Evolutionary conservation across 2,329 filamentous ascomycete genomes (phyloP).

Genomic region (Cytospora chrysosperma): DNA sequence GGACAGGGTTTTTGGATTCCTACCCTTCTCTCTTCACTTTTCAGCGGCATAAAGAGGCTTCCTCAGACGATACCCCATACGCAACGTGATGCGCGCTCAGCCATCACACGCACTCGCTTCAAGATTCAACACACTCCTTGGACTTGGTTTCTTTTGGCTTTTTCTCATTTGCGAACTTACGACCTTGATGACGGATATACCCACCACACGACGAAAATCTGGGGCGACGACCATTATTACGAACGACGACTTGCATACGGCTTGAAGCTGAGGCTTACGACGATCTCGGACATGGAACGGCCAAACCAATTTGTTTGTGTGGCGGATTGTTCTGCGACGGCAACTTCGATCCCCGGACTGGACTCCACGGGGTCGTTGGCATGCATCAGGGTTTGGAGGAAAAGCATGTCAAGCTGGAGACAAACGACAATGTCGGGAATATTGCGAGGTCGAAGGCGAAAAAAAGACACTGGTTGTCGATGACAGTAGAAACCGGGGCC

Average conservation of each 20-base stretch:
- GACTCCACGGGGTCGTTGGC: constrained; percentile 23
- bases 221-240: constrained; percentile 38
- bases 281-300: constrained; percentile 24
- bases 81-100: constrained; percentile 30
- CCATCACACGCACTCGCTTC: constrained; percentile 39
- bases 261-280: constrained; percentile 26
- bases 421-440: constrained; percentile 40
- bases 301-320: constrained; percentile 16
- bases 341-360: constrained; percentile 28
- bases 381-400: constrained; percentile 16
- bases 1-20: constrained; percentile 40
- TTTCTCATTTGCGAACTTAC: constrained; percentile 46
- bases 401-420: constrained; percentile 36
- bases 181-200: constrained; percentile 42
- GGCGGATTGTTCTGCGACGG: constrained; percentile 26
- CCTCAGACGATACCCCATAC: constrained; percentile 40
- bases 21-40: constrained; percentile 30
- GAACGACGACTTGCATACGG: constrained; percentile 30
- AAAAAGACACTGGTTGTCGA: constrained; percentile 47
- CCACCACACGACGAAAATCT: constrained; percentile 30
- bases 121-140: constrained; percentile 35
- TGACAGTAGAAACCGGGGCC: constrained; percentile 33
- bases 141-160: constrained; percentile 40
- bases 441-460: constrained; percentile 31
- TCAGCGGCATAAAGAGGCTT: constrained; percentile 43